Conservation (phyloP, 1,284 basidiomycete genomes). For the Apiotrichum veenhuisii region DNA sequence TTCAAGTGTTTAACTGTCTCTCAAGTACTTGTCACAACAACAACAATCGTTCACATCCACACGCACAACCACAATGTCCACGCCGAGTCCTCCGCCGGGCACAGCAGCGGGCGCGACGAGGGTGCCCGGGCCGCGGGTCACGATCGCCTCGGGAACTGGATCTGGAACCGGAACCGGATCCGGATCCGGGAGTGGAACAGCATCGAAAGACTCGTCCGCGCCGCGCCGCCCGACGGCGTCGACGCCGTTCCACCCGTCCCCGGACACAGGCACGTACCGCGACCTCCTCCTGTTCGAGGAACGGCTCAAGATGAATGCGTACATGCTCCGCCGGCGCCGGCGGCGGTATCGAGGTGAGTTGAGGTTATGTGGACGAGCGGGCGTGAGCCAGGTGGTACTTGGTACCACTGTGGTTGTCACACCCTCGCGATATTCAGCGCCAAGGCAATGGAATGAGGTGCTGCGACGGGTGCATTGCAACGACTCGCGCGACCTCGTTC, state of each 20-base stretch:
- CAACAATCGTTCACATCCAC: too few species aligned
- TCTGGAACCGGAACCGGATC: not conserved
- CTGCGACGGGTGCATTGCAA: too few species aligned
- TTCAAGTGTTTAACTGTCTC: too few species aligned
- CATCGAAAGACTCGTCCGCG: too few species aligned
- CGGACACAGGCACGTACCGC: conserved; percentile 71
- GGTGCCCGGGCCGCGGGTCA: not conserved
- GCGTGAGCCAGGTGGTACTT: too few species aligned
- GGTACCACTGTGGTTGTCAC: too few species aligned
- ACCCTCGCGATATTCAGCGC: too few species aligned
- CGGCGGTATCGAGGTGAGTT: conserved; percentile 79
- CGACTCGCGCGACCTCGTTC: too few species aligned
- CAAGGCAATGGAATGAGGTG: too few species aligned
- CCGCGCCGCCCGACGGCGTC: conserved; percentile 11
- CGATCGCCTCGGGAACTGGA: not conserved
- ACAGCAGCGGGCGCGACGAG: not conserved
- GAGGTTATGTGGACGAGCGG: too few species aligned
- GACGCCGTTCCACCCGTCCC: conserved; percentile 58
- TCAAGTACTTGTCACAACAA: too few species aligned
- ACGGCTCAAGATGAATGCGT: conserved; percentile 87
- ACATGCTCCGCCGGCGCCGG: conserved; percentile 72
- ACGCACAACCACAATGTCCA: not conserved
- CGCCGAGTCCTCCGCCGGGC: not conserved
- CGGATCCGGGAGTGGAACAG: too few species aligned
- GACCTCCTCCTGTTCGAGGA: conserved; percentile 95